phyloP scores from a whole-genome alignment of 768 basidiomycete species.

The Leccinellum albellum region DNA sequence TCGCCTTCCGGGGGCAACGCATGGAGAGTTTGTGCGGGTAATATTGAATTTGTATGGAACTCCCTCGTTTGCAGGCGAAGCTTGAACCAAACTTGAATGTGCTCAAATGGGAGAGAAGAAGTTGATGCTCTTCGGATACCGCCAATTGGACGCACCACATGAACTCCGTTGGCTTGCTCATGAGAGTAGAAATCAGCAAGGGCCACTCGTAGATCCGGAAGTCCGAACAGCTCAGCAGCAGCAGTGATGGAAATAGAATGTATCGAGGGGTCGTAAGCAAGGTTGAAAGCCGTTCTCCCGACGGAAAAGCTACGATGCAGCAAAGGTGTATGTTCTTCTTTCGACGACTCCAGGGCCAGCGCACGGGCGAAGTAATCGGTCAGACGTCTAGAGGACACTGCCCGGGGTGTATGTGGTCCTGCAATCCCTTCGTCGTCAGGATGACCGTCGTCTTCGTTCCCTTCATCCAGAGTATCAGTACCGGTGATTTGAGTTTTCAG shows the following conservation, averaged over 20 bases:
- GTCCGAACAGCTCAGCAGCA: background rate
- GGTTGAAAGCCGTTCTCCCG: background rate
- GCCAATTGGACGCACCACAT: background rate
- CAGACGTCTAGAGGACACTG: background rate
- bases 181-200: background rate
- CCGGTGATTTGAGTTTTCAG: too few species aligned
- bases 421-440: background rate
- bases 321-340: background rate
- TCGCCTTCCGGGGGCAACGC: background rate
- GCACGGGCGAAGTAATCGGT: background rate
- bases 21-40: background rate
- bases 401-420: background rate
- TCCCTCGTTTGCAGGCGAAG: background rate
- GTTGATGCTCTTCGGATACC: background rate
- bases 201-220: background rate
- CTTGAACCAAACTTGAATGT: background rate
- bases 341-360: background rate
- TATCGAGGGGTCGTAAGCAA: background rate
- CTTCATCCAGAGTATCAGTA: too few species aligned
- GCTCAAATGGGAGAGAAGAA: background rate
- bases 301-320: background rate
- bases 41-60: background rate
- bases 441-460: too few species aligned
- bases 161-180: background rate
- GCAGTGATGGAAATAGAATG: background rate